Base-by-base conservation (phyloP, 179 eudicot species). In the Pouteria campechiana region DNA sequence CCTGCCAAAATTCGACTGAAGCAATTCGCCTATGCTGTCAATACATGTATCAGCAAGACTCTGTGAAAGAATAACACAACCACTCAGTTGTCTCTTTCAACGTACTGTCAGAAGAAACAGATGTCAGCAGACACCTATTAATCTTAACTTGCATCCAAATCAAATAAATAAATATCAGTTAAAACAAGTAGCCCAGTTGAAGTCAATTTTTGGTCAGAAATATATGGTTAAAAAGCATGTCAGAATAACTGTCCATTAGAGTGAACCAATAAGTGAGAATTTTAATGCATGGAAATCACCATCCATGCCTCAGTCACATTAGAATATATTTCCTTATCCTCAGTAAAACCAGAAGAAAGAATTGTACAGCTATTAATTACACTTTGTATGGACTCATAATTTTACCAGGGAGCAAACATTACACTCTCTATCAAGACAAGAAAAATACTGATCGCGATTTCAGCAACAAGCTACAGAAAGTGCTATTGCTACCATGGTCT, bases 1-100 rank as follows among this genome's bases (percentile, higher is more conserved):
- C 65, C 69, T 82, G 16, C 99, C 99, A 45, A 74, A 61, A 51
- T 79, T 79, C 20, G 99, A 92, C 54, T 50, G 72, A 12, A 92
- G 78, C 37, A 87, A 54, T 44, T 70, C 87, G 35, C 66, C 94
- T 35, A 79, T 75, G 46, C 23, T 79, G 67, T 87, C 92, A 36
- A 53, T 57, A 63, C 99, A 87, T 5, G 70, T 67, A 37, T 82
- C 94, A 48, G 87, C 46, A 24, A 92, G 94, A 48, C 64, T 69
- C 99, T 90, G 85, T 64, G 60, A 55, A 41, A 55, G 28, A 39
- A 3, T 46, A 30, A 41, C 41, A 17, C 16, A 35, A 5, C n/a
- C n/a, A n/a, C n/a, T n/a, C n/a, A n/a, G n/a, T n/a, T n/a, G n/a
- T n/a, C n/a, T n/a, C n/a, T n/a, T n/a, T n/a, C n/a, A n/a, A n/a